Evolutionary conservation across 306 rosid species (phyloP).

Genomic region (Coriaria nepalensis): DNA sequence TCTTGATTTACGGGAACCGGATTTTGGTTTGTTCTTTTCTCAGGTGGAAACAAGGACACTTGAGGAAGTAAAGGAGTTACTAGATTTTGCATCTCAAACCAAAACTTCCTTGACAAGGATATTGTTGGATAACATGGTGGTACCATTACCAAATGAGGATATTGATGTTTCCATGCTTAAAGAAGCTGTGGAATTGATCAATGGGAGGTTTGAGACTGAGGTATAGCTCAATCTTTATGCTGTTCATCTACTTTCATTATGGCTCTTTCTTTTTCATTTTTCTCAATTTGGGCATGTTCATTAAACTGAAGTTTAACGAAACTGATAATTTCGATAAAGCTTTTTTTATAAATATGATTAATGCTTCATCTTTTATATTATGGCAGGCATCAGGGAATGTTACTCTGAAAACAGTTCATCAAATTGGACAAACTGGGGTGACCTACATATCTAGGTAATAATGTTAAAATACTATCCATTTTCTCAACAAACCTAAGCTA

Average conservation of each 20-base stretch:
- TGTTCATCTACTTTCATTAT: no score
- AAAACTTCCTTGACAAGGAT: conserved; percentile 68
- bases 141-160: conserved; percentile 58
- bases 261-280: no score
- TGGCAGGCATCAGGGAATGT: conserved; percentile 88
- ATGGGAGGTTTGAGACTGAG: conserved; percentile 81
- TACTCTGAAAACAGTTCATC: conserved; percentile 51
- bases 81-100: conserved; percentile 53
- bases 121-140: conserved; percentile 97
- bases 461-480: neutral
- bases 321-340: no score
- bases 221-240: conserved; percentile 28
- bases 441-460: conserved; percentile 83
- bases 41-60: conserved; percentile 94
- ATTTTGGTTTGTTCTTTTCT: conserved; percentile 5
- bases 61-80: conserved; percentile 62
- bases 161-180: conserved; percentile 72
- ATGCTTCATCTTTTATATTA: conserved; percentile 9
- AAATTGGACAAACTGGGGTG: conserved; percentile 83
- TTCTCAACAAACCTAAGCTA: no score
- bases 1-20: conserved; percentile 1
- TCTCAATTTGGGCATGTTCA: no score
- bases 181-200: conserved; percentile 61
- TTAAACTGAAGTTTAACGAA: no score
- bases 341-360: no score